Evolutionary conservation across 2,329 filamentous ascomycete species (phyloP), one percentile per base, ranked within the genome.

Genomic region (Anthostomella pinea): DNA sequence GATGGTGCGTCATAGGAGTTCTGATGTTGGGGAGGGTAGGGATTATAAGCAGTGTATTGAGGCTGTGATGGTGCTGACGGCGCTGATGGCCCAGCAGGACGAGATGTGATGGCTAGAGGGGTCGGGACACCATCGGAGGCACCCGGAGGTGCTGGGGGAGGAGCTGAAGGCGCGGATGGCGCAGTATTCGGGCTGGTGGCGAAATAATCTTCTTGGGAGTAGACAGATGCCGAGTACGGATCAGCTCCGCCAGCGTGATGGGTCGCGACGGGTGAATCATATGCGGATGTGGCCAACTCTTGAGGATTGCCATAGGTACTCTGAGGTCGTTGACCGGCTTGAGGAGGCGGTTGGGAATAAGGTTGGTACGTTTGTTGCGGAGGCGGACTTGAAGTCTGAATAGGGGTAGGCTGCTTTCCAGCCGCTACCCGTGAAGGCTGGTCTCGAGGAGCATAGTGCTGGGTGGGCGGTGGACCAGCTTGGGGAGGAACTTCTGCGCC

Each of bases 241-340:
- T 64, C 63, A 19, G 33, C 44, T 13, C 30, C 35, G 15, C 41
- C 42, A n/a, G 42, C 38, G 53, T 70, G 72, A 56, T 75, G 70
- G 5, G 70, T 60, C 9, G 71, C 77, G 24, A 85, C 73, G 26
- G 85, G 85, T 3, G 84, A 85, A 60, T 89, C 84, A 54, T 89
- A 90, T 8, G 78, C 79, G 1, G 84, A 85, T 1, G 85, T 88
- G 17, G 85, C 83, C 30, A 91, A 69, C 64, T 91, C 86, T 62
- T 90, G 86, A 1, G 85, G 80, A 46, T 79, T 77, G 18, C 81
- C 80, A 51, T 84, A 85, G 8, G 78, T 84, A 59, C 79, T 83
- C 54, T 81, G 76, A 3, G 80, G 81, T 11, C 75, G 77, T 38
- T 77, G 77, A 38, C 61, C 64, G 13, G 57, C 63, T 46, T 61